These are phyloP conservation scores for Cryptosporidium tyzzeri DNA, from an alignment of 169 alveolate species.

Conservation along the genomic window DNA sequence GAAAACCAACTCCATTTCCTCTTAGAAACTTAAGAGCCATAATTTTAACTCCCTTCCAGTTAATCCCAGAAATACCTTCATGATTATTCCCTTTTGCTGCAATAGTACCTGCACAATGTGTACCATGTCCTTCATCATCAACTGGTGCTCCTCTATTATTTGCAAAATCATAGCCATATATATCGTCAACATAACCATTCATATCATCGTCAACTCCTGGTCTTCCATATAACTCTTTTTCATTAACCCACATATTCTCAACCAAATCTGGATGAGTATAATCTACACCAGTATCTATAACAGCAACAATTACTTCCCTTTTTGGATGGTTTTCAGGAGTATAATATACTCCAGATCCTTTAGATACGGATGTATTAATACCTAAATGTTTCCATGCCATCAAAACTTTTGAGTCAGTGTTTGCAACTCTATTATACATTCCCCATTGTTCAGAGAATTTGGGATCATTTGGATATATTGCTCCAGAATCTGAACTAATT, in stretches of 20 bases:
- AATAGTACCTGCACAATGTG: constrained; percentile 84
- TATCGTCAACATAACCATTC: constrained; percentile 85
- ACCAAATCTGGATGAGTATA: constrained; percentile 85
- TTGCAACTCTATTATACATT: constrained; percentile 47
- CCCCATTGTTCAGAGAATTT: constrained; percentile 72
- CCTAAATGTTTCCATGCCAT: constrained; percentile 73
- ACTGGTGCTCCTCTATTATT: constrained; percentile 79
- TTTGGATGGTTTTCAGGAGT: constrained; percentile 73
- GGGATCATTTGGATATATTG: constrained; percentile 45
- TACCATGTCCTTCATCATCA: constrained; percentile 85
- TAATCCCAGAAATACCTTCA: constrained; percentile 76
- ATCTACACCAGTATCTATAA: constrained; percentile 90
- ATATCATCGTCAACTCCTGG: constrained; percentile 82
- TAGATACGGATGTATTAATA: constrained; percentile 20
- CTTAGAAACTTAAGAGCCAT: constrained; percentile 80
- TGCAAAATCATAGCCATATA: constrained; percentile 83
- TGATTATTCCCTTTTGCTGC: constrained; percentile 83
- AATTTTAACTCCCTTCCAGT: constrained; percentile 57
- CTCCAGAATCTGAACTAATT: background rate
- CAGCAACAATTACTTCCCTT: constrained; percentile 82
- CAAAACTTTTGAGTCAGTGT: constrained; percentile 71
- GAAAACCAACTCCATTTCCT: constrained; percentile 81
- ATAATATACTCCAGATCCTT: constrained; percentile 5
- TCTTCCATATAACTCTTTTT: constrained; percentile 83
- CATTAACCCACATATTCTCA: constrained; percentile 83